phyloP scores from a whole-genome alignment of 208 protist genomes.

The Trichomonas tenax region DNA sequence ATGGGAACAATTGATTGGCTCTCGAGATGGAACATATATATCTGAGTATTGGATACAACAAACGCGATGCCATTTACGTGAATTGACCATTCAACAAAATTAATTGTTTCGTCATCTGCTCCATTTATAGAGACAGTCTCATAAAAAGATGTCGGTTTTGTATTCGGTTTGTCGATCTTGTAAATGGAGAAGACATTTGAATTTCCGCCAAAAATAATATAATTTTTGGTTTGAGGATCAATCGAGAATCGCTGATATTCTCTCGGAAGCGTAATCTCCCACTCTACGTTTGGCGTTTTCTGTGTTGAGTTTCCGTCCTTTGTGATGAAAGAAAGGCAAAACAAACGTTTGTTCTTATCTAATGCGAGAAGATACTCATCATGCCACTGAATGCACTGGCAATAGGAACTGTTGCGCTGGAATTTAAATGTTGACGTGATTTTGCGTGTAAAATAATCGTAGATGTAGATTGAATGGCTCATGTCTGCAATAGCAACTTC shows the following conservation, averaged over 20 bases:
- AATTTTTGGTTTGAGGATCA: neutral
- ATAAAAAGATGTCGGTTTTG: neutral
- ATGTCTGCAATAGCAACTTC: neutral
- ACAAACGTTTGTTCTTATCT: neutral
- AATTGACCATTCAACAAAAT: neutral
- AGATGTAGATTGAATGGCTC: neutral
- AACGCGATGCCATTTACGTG: neutral
- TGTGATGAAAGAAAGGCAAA: neutral
- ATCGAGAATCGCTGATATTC: neutral
- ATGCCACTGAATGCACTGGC: neutral
- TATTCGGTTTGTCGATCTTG: neutral
- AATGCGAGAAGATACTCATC: neutral
- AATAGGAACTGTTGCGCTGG: too few relatives aligned
- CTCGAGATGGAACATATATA: neutral
- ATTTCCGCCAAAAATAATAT: neutral
- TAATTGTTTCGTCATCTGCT: neutral
- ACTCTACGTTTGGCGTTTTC: neutral
- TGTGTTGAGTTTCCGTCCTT: neutral
- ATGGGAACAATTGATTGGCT: neutral
- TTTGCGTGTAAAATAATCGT: neutral
- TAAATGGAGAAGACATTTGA: neutral
- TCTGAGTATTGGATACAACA: neutral
- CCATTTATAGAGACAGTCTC: neutral
- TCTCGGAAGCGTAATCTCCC: neutral
- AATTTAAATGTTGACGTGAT: neutral